phyloP scores from a whole-genome alignment of 495 filamentous ascomycete genomes.

The Penicillium manginii region DNA sequence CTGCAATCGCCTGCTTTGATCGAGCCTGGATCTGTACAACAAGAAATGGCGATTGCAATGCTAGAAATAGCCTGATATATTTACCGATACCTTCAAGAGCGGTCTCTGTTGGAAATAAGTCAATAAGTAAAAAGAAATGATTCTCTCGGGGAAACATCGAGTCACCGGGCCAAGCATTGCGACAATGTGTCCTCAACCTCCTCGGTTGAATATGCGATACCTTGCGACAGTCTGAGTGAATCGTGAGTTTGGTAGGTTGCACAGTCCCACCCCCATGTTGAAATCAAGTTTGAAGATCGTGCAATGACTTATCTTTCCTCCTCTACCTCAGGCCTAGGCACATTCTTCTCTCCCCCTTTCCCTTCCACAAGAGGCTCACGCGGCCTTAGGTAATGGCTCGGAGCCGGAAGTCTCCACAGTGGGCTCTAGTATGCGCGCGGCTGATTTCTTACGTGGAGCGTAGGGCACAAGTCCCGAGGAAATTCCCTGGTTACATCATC shows the following conservation, averaged over 20 bases:
- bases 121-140: neutral
- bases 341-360: neutral
- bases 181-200: neutral
- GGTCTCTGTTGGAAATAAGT: neutral
- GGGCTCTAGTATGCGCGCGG: slow-evolving; percentile 31
- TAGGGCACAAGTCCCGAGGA: slow-evolving; percentile 12
- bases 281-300: slow-evolving; percentile 1
- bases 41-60: neutral
- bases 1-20: neutral
- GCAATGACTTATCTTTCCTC: slow-evolving; percentile 1
- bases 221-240: neutral
- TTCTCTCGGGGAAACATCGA: neutral
- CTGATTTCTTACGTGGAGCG: slow-evolving; percentile 22
- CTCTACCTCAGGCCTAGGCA: neutral
- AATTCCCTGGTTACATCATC: slow-evolving; percentile 8
- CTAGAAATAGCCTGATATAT: neutral
- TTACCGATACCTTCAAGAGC: neutral
- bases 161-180: neutral
- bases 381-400: slow-evolving; percentile 1
- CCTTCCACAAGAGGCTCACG: neutral
- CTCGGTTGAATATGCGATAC: neutral
- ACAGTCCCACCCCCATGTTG: slow-evolving; percentile 4
- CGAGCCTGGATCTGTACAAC: neutral
- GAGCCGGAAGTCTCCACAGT: slow-evolving; percentile 26
- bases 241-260: slow-evolving; percentile 1